These are phyloP conservation scores for Penicillium fuscoglaucum DNA, from an alignment of 2,329 filamentous ascomycete species.

Conservation along the genomic window DNA sequence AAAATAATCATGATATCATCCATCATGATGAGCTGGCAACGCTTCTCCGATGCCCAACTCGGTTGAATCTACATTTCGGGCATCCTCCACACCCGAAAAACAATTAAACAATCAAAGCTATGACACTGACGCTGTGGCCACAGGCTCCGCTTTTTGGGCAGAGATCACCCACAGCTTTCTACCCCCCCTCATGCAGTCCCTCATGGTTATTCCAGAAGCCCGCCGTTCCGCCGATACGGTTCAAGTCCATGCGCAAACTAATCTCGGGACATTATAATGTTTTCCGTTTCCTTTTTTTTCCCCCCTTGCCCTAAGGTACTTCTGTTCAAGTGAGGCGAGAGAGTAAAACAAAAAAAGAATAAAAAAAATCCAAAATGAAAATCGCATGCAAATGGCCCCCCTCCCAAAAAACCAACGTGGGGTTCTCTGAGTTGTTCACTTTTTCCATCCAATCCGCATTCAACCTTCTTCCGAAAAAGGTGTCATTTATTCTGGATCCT, in stretches of 20 bases:
- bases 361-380: conserved; percentile 2
- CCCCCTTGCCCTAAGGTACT: conserved; percentile 4
- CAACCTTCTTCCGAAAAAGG: conserved; percentile 17
- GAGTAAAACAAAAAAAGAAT: not conserved
- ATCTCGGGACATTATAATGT: conserved; percentile 3
- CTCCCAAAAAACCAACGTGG: conserved; percentile 17
- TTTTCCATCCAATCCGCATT: conserved; percentile 22
- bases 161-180: conserved; percentile 19
- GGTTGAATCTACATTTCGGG: conserved; percentile 4
- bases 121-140: conserved; percentile 10
- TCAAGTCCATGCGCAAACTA: conserved; percentile 15
- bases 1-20: conserved; percentile 7
- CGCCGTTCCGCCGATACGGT: conserved; percentile 20
- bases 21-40: conserved; percentile 15
- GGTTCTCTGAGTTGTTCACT: conserved; percentile 33
- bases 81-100: conserved; percentile 1
- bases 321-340: conserved; percentile 3
- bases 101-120: conserved; percentile 5
- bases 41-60: conserved; percentile 15
- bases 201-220: conserved; percentile 26
- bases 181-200: conserved; percentile 19
- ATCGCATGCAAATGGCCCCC: not conserved
- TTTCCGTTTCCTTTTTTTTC: conserved; percentile 11
- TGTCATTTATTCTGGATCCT: conserved; percentile 24
- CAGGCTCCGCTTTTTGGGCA: conserved; percentile 25